A percentile compares a stretch with the other conserved stretches of the same genome.
Evolutionary conservation across 2,329 filamentous ascomycete species (phyloP).

Genomic region (Sporothrix pallida): DNA sequence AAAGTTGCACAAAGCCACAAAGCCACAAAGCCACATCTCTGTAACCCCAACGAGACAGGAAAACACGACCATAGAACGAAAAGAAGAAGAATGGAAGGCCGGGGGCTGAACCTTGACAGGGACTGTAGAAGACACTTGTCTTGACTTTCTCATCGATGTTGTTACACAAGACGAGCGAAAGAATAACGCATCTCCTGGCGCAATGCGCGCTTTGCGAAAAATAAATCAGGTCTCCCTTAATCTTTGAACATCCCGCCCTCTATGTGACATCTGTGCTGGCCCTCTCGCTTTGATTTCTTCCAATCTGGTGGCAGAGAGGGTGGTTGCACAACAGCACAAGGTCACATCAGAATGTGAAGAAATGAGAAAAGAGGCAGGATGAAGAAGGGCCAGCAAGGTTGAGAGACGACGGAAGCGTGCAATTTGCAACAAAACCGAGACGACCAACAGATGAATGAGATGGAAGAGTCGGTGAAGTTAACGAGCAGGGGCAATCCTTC

Average conservation of each 20-base stretch:
- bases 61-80: background rate
- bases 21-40: background rate
- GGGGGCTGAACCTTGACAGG: background rate
- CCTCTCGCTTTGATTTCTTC: background rate
- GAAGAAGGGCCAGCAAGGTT: background rate
- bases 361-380: background rate
- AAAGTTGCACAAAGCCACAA: constrained; percentile 5
- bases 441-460: no score
- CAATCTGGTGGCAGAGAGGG: background rate
- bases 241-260: background rate
- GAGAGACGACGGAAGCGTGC: background rate
- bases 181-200: background rate
- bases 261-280: background rate
- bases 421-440: background rate
- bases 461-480: background rate
- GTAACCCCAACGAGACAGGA: background rate
- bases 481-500: no score
- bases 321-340: constrained; percentile 8
- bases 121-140: background rate
- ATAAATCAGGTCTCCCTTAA: background rate
- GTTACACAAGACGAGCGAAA: background rate
- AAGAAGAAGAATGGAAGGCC: constrained; percentile 1
- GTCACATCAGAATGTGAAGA: background rate
- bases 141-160: background rate
- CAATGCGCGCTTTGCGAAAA: constrained; percentile 12